These are phyloP conservation scores for Aspergillus novofumigatus DNA, from an alignment of 2,329 filamentous ascomycete genomes.

Conservation along the genomic window DNA sequence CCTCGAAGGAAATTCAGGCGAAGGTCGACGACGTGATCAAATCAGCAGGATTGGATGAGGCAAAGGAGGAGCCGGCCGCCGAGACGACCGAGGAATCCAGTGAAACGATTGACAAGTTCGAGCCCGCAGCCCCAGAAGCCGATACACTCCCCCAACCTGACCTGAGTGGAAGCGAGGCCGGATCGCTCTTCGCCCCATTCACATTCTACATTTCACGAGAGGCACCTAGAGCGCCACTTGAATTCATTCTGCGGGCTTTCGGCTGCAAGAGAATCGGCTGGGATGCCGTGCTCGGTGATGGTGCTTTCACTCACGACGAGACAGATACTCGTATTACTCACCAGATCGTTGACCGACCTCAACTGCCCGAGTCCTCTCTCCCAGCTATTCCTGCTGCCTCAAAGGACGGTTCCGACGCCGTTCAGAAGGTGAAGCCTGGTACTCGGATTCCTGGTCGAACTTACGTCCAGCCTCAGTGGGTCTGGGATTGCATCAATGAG, in stretches of 20 bases:
- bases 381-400: conserved; percentile 40
- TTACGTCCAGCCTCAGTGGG: conserved; percentile 96
- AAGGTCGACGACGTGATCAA: conserved; percentile 57
- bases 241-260: conserved; percentile 90
- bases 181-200: conserved; percentile 77
- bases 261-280: conserved; percentile 95
- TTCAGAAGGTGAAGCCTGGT: conserved; percentile 52
- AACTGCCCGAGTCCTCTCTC: conserved; percentile 57
- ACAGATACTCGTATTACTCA: conserved; percentile 86
- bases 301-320: conserved; percentile 88
- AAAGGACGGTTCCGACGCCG: conserved; percentile 44
- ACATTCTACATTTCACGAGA: conserved; percentile 93
- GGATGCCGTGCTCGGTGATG: conserved; percentile 86
- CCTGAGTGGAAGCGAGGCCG: conserved; percentile 60
- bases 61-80: conserved; percentile 41
- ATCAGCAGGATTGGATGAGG: conserved; percentile 37
- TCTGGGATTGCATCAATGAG: conserved; percentile 95
- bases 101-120: conserved; percentile 83
- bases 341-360: conserved; percentile 88
- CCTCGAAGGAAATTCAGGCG: conserved; percentile 66
- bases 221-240: conserved; percentile 81
- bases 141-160: conserved; percentile 81
- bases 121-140: conserved; percentile 75
- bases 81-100: conserved; percentile 48
- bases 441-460: conserved; percentile 82